Conservation (phyloP, 2,329 filamentous ascomycete genomes). For the Parasarocladium wereldwijsianum region DNA sequence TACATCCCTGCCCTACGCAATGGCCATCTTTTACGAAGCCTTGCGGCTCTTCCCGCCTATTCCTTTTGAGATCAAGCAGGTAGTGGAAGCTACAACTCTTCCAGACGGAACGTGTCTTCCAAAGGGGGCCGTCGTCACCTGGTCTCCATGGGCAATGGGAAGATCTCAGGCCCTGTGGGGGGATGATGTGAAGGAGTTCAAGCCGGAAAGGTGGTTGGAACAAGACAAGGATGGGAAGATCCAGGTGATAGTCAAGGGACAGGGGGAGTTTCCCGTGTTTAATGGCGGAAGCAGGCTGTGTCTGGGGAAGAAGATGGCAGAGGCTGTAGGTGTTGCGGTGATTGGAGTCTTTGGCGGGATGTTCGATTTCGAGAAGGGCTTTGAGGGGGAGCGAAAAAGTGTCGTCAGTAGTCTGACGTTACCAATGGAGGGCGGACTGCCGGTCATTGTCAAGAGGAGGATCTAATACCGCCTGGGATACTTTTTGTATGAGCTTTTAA, state of each 20-base stretch:
- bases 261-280: slow-evolving; percentile 48
- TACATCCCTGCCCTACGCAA: slow-evolving; percentile 35
- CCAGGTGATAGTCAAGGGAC: slow-evolving; percentile 25
- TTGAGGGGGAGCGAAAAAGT: slow-evolving; percentile 33
- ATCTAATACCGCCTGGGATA: neutral
- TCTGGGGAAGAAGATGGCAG: slow-evolving; percentile 48
- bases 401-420: slow-evolving; percentile 48
- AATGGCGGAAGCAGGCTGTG: slow-evolving; percentile 48
- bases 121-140: slow-evolving; percentile 37
- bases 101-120: slow-evolving; percentile 48
- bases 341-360: slow-evolving; percentile 30
- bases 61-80: slow-evolving; percentile 52
- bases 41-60: slow-evolving; percentile 49
- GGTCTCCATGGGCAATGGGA: slow-evolving; percentile 52
- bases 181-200: slow-evolving; percentile 36
- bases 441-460: slow-evolving; percentile 13
- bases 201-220: slow-evolving; percentile 40
- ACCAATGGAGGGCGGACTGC: slow-evolving; percentile 48
- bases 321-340: slow-evolving; percentile 41
- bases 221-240: too few species aligned
- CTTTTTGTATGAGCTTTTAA: too few species aligned
- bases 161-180: slow-evolving; percentile 42
- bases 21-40: slow-evolving; percentile 47
- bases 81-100: slow-evolving; percentile 32
- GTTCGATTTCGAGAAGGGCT: slow-evolving; percentile 35